phyloP scores from a whole-genome alignment of 805 yeast genomes.

The Grigorovia yakushimaensis region DNA sequence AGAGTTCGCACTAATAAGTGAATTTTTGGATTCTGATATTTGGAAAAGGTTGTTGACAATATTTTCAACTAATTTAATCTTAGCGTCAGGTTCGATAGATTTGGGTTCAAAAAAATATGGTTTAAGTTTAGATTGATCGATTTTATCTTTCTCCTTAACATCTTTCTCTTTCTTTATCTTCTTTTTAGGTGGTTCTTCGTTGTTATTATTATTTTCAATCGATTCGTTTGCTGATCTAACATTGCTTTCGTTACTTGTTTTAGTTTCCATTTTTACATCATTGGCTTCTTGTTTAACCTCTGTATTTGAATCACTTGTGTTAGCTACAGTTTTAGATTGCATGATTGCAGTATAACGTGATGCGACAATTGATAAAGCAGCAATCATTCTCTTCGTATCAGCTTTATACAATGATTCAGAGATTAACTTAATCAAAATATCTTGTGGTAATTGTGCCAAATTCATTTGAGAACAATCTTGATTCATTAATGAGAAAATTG shows the following conservation, averaged over 20 bases:
- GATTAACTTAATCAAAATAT: conserved; percentile 55
- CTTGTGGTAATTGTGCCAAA: conserved; percentile 51
- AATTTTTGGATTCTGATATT: background rate
- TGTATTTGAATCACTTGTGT: background rate
- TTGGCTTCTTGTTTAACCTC: background rate
- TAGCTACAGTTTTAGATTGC: conserved; percentile 7
- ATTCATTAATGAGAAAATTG: conserved; percentile 56
- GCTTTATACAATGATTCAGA: conserved; percentile 53
- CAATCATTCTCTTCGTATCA: conserved; percentile 42
- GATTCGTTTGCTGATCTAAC: no score
- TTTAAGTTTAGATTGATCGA: conserved; percentile 3
- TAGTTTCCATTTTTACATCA: no score
- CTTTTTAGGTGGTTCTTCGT: background rate
- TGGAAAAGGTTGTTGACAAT: conserved; percentile 8
- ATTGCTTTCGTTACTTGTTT: no score
- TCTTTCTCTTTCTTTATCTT: conserved; percentile 23
- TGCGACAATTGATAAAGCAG: conserved; percentile 60
- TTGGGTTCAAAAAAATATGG: conserved; percentile 32
- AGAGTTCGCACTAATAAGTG: no score
- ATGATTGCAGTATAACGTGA: conserved; percentile 50
- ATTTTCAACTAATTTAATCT: conserved; percentile 41
- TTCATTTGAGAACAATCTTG: conserved; percentile 62
- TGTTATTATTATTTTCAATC: background rate
- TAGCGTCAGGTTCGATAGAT: conserved; percentile 41
- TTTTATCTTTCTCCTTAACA: conserved; percentile 24